Conservation (phyloP, 2,329 filamentous ascomycete genomes). For the Cytospora paraplurivora region DNA sequence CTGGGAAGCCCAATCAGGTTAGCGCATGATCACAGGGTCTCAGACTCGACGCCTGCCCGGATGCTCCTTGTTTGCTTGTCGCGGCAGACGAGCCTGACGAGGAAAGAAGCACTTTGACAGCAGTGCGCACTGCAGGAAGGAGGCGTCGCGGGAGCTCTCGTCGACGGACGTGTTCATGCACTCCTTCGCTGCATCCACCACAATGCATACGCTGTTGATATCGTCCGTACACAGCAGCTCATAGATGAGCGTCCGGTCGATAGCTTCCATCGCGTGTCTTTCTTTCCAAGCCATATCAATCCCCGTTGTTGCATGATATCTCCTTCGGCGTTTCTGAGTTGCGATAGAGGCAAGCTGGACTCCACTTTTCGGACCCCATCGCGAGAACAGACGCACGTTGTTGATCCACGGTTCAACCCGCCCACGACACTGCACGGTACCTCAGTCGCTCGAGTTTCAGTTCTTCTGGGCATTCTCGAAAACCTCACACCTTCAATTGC, state of each 20-base stretch:
- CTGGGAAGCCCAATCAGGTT: conserved; percentile 17
- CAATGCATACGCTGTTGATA: conserved; percentile 9
- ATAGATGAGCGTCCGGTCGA: conserved; percentile 7
- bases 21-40: conserved; percentile 7
- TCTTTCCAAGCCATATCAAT: neutral
- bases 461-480: conserved; percentile 2
- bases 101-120: conserved; percentile 1
- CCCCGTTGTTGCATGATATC: conserved; percentile 16
- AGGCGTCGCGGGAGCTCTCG: neutral
- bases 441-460: conserved; percentile 10
- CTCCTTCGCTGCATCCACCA: conserved; percentile 4
- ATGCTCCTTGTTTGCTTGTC: neutral
- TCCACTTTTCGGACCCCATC: conserved; percentile 23
- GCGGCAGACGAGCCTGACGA: neutral
- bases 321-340: conserved; percentile 5
- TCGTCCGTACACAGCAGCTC: conserved; percentile 6
- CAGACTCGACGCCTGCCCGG: neutral
- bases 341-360: conserved; percentile 15
- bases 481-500: conserved; percentile 1
- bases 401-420: conserved; percentile 15
- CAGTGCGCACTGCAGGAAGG: neutral
- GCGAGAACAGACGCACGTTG: conserved; percentile 19
- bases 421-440: conserved; percentile 18
- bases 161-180: conserved; percentile 21
- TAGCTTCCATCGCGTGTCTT: neutral